Conservation (phyloP, 2,329 filamentous ascomycete species). For the Fusarium nisikadoi region DNA sequence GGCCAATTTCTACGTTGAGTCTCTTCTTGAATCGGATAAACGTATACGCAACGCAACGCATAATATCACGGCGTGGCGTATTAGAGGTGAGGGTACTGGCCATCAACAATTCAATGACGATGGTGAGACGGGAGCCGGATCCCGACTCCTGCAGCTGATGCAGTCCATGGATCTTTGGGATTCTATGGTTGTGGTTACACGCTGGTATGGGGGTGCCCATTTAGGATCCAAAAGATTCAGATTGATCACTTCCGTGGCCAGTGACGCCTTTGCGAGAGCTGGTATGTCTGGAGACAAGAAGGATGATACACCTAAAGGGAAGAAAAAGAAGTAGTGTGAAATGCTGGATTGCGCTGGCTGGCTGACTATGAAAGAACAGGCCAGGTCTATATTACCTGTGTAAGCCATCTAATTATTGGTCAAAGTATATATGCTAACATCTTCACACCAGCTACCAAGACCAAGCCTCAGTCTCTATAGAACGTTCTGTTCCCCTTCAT, state of each 20-base stretch:
- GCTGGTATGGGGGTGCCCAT: conserved; percentile 95
- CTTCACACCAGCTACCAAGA: not conserved
- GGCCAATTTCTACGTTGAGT: conserved; percentile 75
- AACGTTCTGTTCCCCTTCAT: not conserved
- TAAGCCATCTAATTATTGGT: not conserved
- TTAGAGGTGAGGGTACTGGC: conserved; percentile 69
- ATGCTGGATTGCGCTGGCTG: not conserved
- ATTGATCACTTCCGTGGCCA: conserved; percentile 85
- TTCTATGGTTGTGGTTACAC: conserved; percentile 88
- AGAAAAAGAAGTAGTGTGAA: conserved; percentile 21
- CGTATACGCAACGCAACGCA: conserved; percentile 54
- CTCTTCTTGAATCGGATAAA: conserved; percentile 84
- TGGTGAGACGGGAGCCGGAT: conserved; percentile 91
- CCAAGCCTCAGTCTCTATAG: not conserved
- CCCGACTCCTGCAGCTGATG: conserved; percentile 86
- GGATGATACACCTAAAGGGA: conserved; percentile 10
- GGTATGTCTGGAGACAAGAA: conserved; percentile 70
- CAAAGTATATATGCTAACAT: not conserved
- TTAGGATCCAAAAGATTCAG: conserved; percentile 90
- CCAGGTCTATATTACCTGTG: not conserved
- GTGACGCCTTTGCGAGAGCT: conserved; percentile 83
- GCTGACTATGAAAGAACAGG: not conserved
- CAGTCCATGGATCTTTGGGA: conserved; percentile 96
- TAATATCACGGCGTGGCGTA: conserved; percentile 48
- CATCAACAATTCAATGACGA: conserved; percentile 97